A percentile compares a stretch with the other conserved stretches of the same genome.
These are phyloP conservation scores for Paramecium sexaurelia DNA, from an alignment of 73 alveolate species.

Conservation along the genomic window DNA sequence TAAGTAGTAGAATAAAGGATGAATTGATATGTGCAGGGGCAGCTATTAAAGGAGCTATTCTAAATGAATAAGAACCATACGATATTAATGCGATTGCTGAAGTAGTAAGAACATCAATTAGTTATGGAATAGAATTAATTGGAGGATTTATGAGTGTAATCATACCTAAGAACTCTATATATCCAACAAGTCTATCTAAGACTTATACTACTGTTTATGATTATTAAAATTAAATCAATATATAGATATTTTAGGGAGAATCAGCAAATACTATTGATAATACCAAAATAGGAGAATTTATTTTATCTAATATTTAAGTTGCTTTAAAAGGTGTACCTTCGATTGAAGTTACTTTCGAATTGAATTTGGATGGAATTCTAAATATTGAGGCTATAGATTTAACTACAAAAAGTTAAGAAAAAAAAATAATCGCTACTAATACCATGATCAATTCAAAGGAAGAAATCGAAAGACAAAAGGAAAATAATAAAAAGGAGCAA, in stretches of 20 bases:
- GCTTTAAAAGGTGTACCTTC: conserved; percentile 95
- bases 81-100: conserved; percentile 48
- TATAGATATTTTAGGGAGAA: conserved; percentile 98
- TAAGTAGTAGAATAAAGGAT: conserved; percentile 63
- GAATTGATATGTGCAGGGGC: conserved; percentile 70
- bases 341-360: conserved; percentile 87
- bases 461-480: neutral
- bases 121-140: conserved; percentile 70
- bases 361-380: conserved; percentile 90
- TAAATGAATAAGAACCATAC: neutral
- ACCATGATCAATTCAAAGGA: neutral
- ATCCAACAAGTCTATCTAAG: conserved; percentile 68
- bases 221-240: conserved; percentile 91
- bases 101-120: conserved; percentile 72
- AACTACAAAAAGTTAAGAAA: conserved; percentile 71
- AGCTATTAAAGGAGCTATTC: conserved; percentile 33
- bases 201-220: conserved; percentile 95
- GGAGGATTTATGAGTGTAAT: conserved; percentile 62
- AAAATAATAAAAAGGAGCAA: neutral
- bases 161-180: conserved; percentile 55
- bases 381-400: conserved; percentile 78
- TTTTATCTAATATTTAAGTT: conserved; percentile 86
- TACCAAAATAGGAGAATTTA: conserved; percentile 93
- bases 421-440: neutral
- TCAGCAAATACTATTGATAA: conserved; percentile 87